Percentiles rank a stretch among this genome's conserved stretches.
These are phyloP conservation scores for Microbotryum intermedium DNA, from an alignment of 1,284 basidiomycete genomes.

Conservation along the genomic window DNA sequence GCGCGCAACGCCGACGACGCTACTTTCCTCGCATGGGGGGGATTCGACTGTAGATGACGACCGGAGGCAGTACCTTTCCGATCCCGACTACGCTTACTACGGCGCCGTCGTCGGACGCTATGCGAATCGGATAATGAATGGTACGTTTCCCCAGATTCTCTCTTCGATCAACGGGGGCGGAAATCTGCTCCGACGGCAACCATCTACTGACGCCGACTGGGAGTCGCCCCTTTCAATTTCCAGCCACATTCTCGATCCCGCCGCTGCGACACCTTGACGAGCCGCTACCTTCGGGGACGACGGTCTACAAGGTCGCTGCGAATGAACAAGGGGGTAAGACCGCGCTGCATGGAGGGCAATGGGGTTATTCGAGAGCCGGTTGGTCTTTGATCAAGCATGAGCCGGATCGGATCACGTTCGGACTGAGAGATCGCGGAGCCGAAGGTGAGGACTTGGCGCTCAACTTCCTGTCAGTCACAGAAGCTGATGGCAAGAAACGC, in stretches of 20 bases:
- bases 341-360: slow-evolving; percentile 35
- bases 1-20: too few relatives aligned
- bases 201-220: slow-evolving; percentile 27
- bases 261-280: neutral
- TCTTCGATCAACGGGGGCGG: too few relatives aligned
- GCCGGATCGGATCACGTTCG: slow-evolving; percentile 28
- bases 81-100: slow-evolving; percentile 36
- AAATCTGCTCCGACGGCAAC: neutral
- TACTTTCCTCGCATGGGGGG: slow-evolving; percentile 6
- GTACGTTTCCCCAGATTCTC: slow-evolving; percentile 9
- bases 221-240: slow-evolving; percentile 16
- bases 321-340: slow-evolving; percentile 20
- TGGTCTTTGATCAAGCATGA: slow-evolving; percentile 27
- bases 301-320: slow-evolving; percentile 8
- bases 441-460: slow-evolving; percentile 26
- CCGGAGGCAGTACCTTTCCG: slow-evolving; percentile 34
- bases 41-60: slow-evolving; percentile 38
- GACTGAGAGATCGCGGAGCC: slow-evolving; percentile 32
- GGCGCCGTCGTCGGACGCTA: slow-evolving; percentile 27
- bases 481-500: neutral
- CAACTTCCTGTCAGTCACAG: neutral
- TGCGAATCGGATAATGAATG: slow-evolving; percentile 26
- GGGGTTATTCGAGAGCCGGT: slow-evolving; percentile 33
- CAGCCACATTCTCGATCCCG: slow-evolving; percentile 20
- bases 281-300: neutral